Percentiles rank a stretch among this genome's conserved stretches.
phyloP scores from a whole-genome alignment of 257 asterid species.

The Rauvolfia tetraphylla region DNA sequence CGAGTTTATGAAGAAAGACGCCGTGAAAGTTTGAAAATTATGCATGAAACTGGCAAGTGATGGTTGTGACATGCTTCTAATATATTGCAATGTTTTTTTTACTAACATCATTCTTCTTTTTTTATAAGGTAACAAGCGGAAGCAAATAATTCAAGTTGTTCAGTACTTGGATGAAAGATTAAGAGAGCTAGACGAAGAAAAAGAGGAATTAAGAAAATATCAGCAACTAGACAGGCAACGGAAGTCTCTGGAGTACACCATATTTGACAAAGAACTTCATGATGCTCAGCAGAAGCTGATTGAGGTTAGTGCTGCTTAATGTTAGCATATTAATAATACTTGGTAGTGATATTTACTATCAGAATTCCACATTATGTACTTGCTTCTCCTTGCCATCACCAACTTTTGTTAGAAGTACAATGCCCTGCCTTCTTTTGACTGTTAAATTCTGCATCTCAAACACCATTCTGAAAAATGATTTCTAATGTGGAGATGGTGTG shows the following conservation, averaged over 20 bases:
- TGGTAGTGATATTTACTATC: too few species aligned
- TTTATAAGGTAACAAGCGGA: slow-evolving; percentile 88
- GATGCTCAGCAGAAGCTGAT: slow-evolving; percentile 82
- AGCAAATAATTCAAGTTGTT: slow-evolving; percentile 95
- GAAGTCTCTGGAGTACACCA: slow-evolving; percentile 86
- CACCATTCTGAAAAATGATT: background rate
- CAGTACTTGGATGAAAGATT: slow-evolving; percentile 95
- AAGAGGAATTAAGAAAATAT: slow-evolving; percentile 86
- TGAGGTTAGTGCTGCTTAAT: slow-evolving; percentile 43
- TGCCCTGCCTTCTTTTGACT: background rate
- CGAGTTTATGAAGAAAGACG: slow-evolving; percentile 99
- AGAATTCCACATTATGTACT: background rate
- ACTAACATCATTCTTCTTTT: slow-evolving; percentile 25
- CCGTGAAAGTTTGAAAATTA: slow-evolving; percentile 94
- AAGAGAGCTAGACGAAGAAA: slow-evolving; percentile 97
- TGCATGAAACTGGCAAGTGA: slow-evolving; percentile 90
- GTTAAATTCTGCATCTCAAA: background rate
- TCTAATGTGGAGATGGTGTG: background rate
- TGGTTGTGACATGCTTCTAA: slow-evolving; percentile 22
- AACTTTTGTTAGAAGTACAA: background rate
- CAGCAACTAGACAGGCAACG: slow-evolving; percentile 94
- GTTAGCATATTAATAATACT: background rate
- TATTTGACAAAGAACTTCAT: slow-evolving; percentile 91
- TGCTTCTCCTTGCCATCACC: background rate
- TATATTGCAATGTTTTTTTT: slow-evolving; percentile 12